Percentiles rank a stretch among this genome's conserved stretches.
Conservation (phyloP, 2,329 filamentous ascomycete genomes). For the Colletotrichum lupini region DNA sequence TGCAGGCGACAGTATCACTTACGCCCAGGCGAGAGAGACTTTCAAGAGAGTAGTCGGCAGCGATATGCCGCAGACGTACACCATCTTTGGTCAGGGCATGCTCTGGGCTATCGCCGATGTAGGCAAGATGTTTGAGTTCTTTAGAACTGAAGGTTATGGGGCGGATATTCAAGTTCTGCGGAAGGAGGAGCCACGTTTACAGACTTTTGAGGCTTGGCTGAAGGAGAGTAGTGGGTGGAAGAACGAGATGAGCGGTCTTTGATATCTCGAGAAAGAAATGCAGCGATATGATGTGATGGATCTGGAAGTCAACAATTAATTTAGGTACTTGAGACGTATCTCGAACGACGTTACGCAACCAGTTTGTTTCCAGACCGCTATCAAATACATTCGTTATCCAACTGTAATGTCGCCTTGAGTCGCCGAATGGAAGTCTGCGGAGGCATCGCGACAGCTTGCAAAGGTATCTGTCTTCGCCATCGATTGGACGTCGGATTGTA, state of each 20-base stretch:
- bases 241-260: slow-evolving; percentile 10
- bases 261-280: neutral
- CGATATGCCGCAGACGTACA: slow-evolving; percentile 32
- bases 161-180: slow-evolving; percentile 32
- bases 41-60: slow-evolving; percentile 28
- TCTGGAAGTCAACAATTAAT: no score
- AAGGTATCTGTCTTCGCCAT: no score
- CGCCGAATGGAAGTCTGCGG: no score
- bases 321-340: no score
- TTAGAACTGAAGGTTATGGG: slow-evolving; percentile 30
- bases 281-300: no score
- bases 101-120: slow-evolving; percentile 36
- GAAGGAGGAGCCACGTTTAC: slow-evolving; percentile 34
- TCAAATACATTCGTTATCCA: no score
- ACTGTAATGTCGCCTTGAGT: no score
- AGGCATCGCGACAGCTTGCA: no score
- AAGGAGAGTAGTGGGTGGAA: slow-evolving; percentile 40
- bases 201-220: slow-evolving; percentile 40
- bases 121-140: slow-evolving; percentile 37
- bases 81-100: slow-evolving; percentile 28
- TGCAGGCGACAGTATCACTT: slow-evolving; percentile 36
- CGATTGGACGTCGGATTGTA: no score
- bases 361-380: no score
- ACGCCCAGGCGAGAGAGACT: slow-evolving; percentile 24
- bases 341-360: no score